Evolutionary conservation across 2,329 filamentous ascomycete species (phyloP), one percentile per base, ranked within the genome.

Genomic region (Xylariaceae sp.): DNA sequence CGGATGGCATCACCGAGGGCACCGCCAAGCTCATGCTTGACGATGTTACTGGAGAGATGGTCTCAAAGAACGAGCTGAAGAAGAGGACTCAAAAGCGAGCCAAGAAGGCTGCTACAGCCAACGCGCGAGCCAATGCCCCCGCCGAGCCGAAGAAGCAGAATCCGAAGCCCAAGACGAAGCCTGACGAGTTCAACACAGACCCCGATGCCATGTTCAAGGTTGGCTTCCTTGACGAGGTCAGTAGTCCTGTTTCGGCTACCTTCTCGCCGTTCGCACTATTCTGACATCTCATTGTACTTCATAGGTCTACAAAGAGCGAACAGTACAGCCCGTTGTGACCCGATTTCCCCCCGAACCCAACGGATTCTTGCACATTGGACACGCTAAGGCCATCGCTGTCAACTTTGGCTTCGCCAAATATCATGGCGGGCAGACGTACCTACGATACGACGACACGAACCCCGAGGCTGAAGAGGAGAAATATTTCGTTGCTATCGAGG

Each of bases 361-460:
- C 63, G 93, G 91, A 41, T 96, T 85, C 62, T 77, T 96, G 9
- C 90, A 96, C 61, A 86, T 97, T 53, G 91, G 91, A 16, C 93
- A 97, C 62, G 87, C 86, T 51, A 97, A 97, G 70, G 91, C 93
- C 17, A 96, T 97, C 63, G 85, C 89, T 0, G 81, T 97, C 64
- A 96, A 97, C 67, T 97, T 97, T 67, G 91, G 91, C 6, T 97
- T 96, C 62, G 91, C 93, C 12, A 81, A 79, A 58, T 82, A 83
- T 59, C 87, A 95, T 61, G 85, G 85, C 28, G 91, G 91, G 44
- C 72, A 83, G 47, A 86, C 81, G 64, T 84, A 85, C 57, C 66
- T 89, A 47, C 78, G 91, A 55, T 95, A 87, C 63, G 93, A 97
- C 62, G 93, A 97, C 57, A 97, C 93, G 12, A 97, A 97, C 63